These are phyloP conservation scores for Beta corolliflora DNA, from an alignment of 179 eudicot genomes.

Conservation along the genomic window DNA sequence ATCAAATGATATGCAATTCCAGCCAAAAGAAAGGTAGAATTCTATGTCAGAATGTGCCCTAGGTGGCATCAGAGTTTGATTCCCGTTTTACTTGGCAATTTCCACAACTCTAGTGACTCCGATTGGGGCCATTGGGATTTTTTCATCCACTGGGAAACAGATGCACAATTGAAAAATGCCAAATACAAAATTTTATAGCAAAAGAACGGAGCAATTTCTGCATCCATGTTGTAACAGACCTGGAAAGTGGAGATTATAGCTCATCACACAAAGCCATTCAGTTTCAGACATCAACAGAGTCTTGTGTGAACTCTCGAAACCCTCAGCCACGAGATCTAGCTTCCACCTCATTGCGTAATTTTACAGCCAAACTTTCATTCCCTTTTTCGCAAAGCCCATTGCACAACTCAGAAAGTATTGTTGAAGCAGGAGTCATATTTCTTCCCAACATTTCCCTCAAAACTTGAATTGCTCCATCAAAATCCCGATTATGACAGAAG, in stretches of 20 bases:
- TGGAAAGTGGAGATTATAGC: not conserved
- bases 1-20: not conserved
- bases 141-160: not conserved
- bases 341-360: conserved; percentile 48
- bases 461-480: conserved; percentile 66
- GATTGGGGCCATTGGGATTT: not conserved
- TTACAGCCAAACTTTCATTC: conserved; percentile 48
- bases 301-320: not conserved
- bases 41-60: not conserved
- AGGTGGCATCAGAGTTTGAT: not conserved
- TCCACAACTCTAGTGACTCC: not conserved
- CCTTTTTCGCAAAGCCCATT: conserved; percentile 57
- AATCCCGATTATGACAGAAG: conserved; percentile 68
- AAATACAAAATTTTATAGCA: not conserved
- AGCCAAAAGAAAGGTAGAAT: not conserved
- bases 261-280: not conserved
- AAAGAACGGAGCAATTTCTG: not conserved
- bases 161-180: not conserved
- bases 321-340: conserved; percentile 30
- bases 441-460: conserved; percentile 67
- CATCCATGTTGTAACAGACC: not conserved
- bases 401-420: conserved; percentile 46
- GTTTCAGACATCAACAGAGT: not conserved
- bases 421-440: conserved; percentile 45
- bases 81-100: not conserved